phyloP scores from a whole-genome alignment of 495 filamentous ascomycete species.

The Neurospora sublineolata region DNA sequence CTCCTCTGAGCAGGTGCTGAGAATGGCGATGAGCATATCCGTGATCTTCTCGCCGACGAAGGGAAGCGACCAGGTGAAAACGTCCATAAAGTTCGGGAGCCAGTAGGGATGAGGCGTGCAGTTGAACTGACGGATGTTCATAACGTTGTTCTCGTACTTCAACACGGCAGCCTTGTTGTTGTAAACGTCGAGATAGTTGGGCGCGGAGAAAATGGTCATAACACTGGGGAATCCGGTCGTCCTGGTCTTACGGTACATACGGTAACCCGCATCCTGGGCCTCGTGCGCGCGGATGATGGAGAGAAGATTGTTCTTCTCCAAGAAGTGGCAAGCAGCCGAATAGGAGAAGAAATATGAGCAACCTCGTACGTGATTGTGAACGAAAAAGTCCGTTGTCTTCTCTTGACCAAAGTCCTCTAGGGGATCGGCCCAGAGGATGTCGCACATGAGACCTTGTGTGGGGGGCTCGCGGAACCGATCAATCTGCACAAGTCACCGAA shows the following conservation, averaged over 20 bases:
- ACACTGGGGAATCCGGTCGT: constrained; percentile 98
- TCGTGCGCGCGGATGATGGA: constrained; percentile 98
- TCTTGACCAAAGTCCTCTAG: constrained; percentile 99
- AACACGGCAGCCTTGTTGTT: constrained; percentile 99
- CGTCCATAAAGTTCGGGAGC: constrained; percentile 99
- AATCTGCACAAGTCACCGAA: constrained; percentile 46
- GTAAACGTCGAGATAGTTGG: constrained; percentile 98
- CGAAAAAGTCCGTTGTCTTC: constrained; percentile 91
- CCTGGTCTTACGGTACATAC: constrained; percentile 97
- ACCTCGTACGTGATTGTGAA: constrained; percentile 95
- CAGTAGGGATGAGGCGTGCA: constrained; percentile 98
- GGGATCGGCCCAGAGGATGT: constrained; percentile 97
- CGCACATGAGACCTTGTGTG: constrained; percentile 96
- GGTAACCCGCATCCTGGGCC: constrained; percentile 94
- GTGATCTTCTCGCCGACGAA: constrained; percentile 99
- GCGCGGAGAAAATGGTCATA: constrained; percentile 99
- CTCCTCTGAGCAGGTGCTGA: constrained; percentile 96
- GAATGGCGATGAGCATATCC: constrained; percentile 97
- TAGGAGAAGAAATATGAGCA: constrained; percentile 99
- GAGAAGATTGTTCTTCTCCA: constrained; percentile 97
- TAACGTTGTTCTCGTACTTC: constrained; percentile 99
- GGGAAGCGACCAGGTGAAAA: constrained; percentile 97
- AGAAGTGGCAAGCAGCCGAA: constrained; percentile 90
- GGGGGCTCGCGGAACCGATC: constrained; percentile 96
- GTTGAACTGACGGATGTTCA: constrained; percentile 99